These are phyloP conservation scores for Cenchrus purpureus DNA, from an alignment of 176 grass and related monocot species.

Conservation along the genomic window DNA sequence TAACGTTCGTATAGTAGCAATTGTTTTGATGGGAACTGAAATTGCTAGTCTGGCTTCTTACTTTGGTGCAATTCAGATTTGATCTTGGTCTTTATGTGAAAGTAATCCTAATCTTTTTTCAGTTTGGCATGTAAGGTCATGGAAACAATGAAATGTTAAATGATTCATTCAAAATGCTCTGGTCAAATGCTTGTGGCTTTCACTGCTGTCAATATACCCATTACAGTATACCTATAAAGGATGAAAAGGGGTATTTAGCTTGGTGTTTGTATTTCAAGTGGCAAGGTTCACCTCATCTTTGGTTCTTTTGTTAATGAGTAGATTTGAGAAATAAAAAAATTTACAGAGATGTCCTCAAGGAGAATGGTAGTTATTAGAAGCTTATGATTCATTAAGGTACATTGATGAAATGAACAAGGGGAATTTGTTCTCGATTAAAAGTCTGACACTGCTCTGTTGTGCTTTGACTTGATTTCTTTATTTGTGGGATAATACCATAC, in stretches of 20 bases:
- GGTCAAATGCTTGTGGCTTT: not conserved
- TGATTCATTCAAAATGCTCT: not conserved
- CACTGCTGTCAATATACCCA: not conserved
- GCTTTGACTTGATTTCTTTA: not conserved
- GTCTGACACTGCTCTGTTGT: not conserved
- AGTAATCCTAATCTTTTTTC: slow-evolving; percentile 2
- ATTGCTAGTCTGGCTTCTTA: slow-evolving; percentile 8
- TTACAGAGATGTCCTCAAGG: not conserved
- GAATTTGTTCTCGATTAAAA: not conserved
- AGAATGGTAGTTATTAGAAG: slow-evolving; percentile 16
- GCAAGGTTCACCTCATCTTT: not conserved
- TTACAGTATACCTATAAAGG: not conserved
- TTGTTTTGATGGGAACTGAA: not conserved
- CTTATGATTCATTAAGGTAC: not conserved
- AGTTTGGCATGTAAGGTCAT: not conserved
- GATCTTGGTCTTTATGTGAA: not conserved
- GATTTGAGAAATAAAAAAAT: not conserved
- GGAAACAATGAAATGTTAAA: slow-evolving; percentile 18
- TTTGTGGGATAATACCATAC: not conserved
- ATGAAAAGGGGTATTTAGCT: not conserved
- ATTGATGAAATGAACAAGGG: not conserved
- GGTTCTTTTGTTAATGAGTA: not conserved
- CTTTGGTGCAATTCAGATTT: not conserved
- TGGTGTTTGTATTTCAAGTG: slow-evolving; percentile 6
- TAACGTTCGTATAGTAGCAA: not conserved